A percentile compares a stretch with the other conserved stretches of the same genome.
These are phyloP conservation scores for Alternaria infectoria DNA, from an alignment of 2,329 filamentous ascomycete species.

Conservation along the genomic window DNA sequence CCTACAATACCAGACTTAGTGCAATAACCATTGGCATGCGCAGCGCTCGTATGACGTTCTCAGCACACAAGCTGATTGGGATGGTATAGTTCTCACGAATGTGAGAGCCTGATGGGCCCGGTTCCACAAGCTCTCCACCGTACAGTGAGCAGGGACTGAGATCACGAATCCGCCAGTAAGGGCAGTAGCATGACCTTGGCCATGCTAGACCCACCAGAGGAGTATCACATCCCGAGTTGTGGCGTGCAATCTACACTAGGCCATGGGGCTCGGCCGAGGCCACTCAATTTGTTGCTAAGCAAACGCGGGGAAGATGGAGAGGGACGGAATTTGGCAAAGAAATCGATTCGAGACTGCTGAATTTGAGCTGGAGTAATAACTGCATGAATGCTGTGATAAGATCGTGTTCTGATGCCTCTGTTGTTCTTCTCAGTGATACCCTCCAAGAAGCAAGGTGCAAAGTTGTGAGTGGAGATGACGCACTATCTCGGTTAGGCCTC, in stretches of 20 bases:
- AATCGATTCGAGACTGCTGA: background rate
- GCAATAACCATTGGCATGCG: background rate
- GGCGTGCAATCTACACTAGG: background rate
- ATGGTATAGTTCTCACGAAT: background rate
- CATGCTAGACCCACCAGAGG: background rate
- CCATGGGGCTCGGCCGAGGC: background rate
- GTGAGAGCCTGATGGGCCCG: background rate
- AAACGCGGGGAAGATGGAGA: conserved; percentile 2
- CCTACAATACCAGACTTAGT: background rate
- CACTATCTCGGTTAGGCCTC: background rate
- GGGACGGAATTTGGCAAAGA: background rate
- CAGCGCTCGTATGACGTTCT: background rate
- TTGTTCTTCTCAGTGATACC: background rate
- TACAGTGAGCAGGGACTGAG: background rate
- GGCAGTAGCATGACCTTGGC: background rate
- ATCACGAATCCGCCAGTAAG: background rate
- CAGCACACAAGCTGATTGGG: background rate
- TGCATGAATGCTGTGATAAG: background rate
- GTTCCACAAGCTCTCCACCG: background rate
- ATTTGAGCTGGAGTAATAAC: background rate
- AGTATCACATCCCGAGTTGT: background rate
- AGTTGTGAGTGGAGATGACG: background rate
- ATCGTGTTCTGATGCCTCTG: background rate
- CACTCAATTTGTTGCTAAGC: background rate
- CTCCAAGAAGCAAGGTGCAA: background rate